A percentile compares a stretch with the other conserved stretches of the same genome.
These are phyloP conservation scores for Aegilops sharonensis DNA, from an alignment of 176 grass and related monocot species.

Conservation along the genomic window DNA sequence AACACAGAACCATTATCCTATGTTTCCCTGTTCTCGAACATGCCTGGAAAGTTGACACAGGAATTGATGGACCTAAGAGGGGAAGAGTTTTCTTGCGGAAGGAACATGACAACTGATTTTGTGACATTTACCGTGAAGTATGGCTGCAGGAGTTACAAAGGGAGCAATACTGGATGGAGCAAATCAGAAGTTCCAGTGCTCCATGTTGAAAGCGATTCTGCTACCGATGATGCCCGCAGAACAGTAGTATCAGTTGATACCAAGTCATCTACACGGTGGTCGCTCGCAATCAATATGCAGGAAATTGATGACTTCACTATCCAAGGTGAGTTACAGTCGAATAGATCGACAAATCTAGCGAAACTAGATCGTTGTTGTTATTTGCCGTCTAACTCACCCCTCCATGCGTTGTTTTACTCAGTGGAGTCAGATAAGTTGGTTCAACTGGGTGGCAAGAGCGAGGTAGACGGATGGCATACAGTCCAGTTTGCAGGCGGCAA, in stretches of 20 bases:
- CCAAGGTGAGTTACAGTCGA: slow-evolving; percentile 42
- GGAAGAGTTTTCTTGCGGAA: slow-evolving; percentile 83
- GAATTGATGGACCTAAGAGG: slow-evolving; percentile 63
- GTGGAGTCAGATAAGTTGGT: slow-evolving; percentile 62
- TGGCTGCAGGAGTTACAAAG: slow-evolving; percentile 76
- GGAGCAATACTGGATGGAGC: slow-evolving; percentile 61
- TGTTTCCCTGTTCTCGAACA: slow-evolving; percentile 83
- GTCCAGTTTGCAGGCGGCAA: slow-evolving; percentile 95
- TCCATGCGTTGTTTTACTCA: slow-evolving; percentile 26
- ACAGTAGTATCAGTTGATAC: slow-evolving; percentile 73
- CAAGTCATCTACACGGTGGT: slow-evolving; percentile 75
- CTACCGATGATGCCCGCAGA: slow-evolving; percentile 39
- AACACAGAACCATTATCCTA: slow-evolving; percentile 65
- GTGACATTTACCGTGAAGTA: slow-evolving; percentile 90
- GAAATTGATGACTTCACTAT: slow-evolving; percentile 75
- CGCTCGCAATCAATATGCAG: slow-evolving; percentile 76
- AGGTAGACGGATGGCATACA: slow-evolving; percentile 72
- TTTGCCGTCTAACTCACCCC: slow-evolving; percentile 9
- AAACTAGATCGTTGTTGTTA: neutral
- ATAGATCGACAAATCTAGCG: neutral
- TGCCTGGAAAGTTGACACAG: slow-evolving; percentile 76
- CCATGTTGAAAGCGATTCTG: slow-evolving; percentile 76
- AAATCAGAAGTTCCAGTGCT: slow-evolving; percentile 65
- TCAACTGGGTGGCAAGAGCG: slow-evolving; percentile 48
- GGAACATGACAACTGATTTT: slow-evolving; percentile 64